Percentiles rank a stretch among this genome's conserved stretches.
Conservation (phyloP, 495 filamentous ascomycete genomes). For the Tuber magnatum region DNA sequence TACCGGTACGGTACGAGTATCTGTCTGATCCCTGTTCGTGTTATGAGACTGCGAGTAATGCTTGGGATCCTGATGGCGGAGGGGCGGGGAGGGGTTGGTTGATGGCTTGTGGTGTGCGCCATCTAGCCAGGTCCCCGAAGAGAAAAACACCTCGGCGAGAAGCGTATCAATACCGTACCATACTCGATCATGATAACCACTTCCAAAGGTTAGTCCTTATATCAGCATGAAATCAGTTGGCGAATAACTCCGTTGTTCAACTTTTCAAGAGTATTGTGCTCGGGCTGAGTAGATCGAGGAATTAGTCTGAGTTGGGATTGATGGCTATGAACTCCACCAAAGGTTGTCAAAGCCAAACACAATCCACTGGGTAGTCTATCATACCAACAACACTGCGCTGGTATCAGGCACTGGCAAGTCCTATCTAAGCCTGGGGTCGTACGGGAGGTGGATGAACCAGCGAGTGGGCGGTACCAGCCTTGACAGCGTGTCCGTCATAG, state of each 20-base stretch:
- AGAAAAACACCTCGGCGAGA: neutral
- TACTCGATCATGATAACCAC: neutral
- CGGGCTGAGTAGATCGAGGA: constrained; percentile 15
- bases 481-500: constrained; percentile 26
- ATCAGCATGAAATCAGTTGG: neutral
- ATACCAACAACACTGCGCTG: too few relatives aligned
- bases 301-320: neutral
- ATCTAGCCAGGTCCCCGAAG: neutral
- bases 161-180: neutral
- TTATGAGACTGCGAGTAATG: constrained; percentile 30
- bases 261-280: neutral
- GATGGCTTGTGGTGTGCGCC: too few relatives aligned
- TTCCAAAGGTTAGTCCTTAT: neutral
- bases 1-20: too few relatives aligned
- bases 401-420: neutral
- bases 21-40: constrained; percentile 21
- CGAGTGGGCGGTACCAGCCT: constrained; percentile 33
- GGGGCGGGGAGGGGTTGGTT: neutral
- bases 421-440: neutral
- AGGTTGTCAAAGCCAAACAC: neutral
- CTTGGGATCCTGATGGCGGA: neutral
- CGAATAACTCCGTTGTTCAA: neutral
- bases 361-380: neutral
- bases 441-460: constrained; percentile 19
- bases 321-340: neutral